Evolutionary conservation across 352 stramenopile genomes (phyloP).

Genomic region (Thalassiosira livingstoniorum): DNA sequence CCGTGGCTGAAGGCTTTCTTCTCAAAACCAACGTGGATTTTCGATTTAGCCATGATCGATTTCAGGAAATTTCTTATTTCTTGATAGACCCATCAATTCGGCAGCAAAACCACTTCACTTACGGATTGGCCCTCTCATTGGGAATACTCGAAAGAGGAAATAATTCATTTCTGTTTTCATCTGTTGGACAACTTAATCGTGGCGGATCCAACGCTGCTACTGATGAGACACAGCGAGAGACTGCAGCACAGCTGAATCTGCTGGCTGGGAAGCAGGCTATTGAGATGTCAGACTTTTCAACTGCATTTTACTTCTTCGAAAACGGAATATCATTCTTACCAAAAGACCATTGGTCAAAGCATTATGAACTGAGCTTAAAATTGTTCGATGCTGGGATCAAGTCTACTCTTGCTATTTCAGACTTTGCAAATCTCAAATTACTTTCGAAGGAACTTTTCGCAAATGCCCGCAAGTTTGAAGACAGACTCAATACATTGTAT

Average conservation of each 20-base stretch:
- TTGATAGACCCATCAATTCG: conserved; percentile 12
- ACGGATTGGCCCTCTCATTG: conserved; percentile 13
- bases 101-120: conserved; percentile 28
- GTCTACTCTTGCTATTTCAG: conserved; percentile 23
- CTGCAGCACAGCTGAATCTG: background rate
- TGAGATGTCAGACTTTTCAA: conserved; percentile 16
- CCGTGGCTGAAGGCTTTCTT: conserved; percentile 25
- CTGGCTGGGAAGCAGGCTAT: conserved; percentile 7
- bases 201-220: background rate
- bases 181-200: conserved; percentile 11
- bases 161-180: background rate
- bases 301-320: conserved; percentile 29
- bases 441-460: conserved; percentile 37
- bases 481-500: conserved; percentile 13
- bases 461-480: conserved; percentile 23
- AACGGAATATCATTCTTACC: conserved; percentile 41
- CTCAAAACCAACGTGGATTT: conserved; percentile 12
- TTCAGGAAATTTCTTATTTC: conserved; percentile 35
- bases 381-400: conserved; percentile 27
- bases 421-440: conserved; percentile 19
- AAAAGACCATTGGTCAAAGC: conserved; percentile 36
- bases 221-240: background rate
- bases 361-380: conserved; percentile 43
- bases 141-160: background rate
- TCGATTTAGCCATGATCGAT: conserved; percentile 20